Conservation (phyloP, 306 rosid genomes). For the Malus sieversii region DNA sequence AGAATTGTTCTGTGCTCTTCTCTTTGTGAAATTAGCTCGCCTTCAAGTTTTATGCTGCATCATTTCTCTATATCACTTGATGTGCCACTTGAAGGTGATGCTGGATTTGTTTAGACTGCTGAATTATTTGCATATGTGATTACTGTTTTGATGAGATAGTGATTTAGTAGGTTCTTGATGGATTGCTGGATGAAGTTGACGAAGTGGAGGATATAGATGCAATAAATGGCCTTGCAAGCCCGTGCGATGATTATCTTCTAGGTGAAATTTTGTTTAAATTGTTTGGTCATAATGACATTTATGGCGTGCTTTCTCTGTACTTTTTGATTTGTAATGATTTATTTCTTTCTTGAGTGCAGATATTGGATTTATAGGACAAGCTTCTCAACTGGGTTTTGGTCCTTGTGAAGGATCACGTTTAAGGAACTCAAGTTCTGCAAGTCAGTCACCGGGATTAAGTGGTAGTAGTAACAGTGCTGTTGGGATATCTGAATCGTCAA, state of each 20-base stretch:
- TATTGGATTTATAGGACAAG: conserved; percentile 49
- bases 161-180: conserved; percentile 74
- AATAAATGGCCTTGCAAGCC: conserved; percentile 45
- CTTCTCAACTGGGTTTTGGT: conserved; percentile 34
- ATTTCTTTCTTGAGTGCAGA: conserved; percentile 34
- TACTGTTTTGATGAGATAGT: conserved; percentile 25
- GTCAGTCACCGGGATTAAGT: conserved; percentile 73
- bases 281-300: conserved; percentile 1
- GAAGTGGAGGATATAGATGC: conserved; percentile 66
- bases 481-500: conserved; percentile 56
- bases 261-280: conserved; percentile 30
- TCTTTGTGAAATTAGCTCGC: neutral
- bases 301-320: neutral
- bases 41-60: neutral
- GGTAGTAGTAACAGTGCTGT: conserved; percentile 58
- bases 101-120: neutral
- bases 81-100: neutral
- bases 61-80: neutral
- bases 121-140: conserved; percentile 3
- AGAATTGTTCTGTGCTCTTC: conserved; percentile 7
- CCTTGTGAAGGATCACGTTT: conserved; percentile 38
- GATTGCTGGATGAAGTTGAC: conserved; percentile 73
- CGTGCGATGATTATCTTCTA: conserved; percentile 68
- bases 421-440: conserved; percentile 56
- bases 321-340: conserved; percentile 1